A percentile compares a stretch with the other conserved stretches of the same genome.
Conservation (phyloP, 164 flowering plant genomes). For the Magnolia kwangsiensis region DNA sequence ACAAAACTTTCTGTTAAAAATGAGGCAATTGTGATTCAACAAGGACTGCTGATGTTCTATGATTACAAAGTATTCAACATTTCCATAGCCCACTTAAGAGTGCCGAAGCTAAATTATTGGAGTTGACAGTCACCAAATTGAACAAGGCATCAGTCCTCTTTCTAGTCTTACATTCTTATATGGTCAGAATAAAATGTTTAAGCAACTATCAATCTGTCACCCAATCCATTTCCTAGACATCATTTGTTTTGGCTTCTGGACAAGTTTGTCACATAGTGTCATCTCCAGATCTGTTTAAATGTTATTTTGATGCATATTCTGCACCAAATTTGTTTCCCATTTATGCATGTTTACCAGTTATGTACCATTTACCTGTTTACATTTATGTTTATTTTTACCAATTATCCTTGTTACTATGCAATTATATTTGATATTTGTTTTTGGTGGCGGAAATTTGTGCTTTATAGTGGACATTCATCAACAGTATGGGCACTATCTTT, state of each 20-base stretch:
- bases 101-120: too few relatives aligned
- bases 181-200: background rate
- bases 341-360: background rate
- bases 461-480: constrained; percentile 34
- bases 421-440: background rate
- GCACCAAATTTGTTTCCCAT: constrained; percentile 2
- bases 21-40: too few relatives aligned
- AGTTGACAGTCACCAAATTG: background rate
- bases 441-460: background rate
- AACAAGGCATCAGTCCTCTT: background rate
- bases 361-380: background rate
- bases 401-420: background rate
- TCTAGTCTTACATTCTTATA: background rate
- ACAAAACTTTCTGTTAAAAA: too few relatives aligned
- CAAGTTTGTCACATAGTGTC: background rate
- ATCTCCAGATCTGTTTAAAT: background rate
- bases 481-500: constrained; percentile 42
- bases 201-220: background rate
- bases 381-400: background rate
- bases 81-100: too few relatives aligned
- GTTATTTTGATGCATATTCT: background rate
- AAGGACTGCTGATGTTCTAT: too few relatives aligned
- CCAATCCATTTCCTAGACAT: background rate
- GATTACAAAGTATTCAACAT: too few relatives aligned
- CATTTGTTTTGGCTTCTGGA: background rate